These are phyloP conservation scores for Fusarium tupiense DNA, from an alignment of 2,329 filamentous ascomycete species.

Conservation along the genomic window DNA sequence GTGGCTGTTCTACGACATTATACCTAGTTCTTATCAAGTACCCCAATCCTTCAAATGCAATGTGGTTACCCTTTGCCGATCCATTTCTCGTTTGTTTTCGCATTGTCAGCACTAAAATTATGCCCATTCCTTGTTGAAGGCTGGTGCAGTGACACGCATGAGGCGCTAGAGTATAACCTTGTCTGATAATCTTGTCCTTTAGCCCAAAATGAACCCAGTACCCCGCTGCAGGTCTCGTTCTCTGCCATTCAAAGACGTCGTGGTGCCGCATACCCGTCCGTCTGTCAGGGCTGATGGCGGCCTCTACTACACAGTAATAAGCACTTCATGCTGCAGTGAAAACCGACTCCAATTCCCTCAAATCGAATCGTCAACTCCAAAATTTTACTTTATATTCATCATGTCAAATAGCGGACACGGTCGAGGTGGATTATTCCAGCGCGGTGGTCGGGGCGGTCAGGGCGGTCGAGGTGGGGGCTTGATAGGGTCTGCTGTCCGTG, in stretches of 20 bases:
- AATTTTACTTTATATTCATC: neutral
- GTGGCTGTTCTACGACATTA: neutral
- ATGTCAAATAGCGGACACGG: constrained; percentile 9
- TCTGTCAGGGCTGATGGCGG: neutral
- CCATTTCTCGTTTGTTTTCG: neutral
- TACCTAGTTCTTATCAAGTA: neutral
- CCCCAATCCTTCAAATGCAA: neutral
- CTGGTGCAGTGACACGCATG: neutral
- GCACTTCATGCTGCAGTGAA: neutral
- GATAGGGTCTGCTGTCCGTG: constrained; percentile 6
- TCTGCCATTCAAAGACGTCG: neutral
- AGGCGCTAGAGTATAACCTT: neutral
- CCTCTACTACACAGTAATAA: neutral
- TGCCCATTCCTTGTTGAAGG: neutral
- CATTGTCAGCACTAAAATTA: neutral
- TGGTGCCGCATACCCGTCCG: constrained; percentile 9
- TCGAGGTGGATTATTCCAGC: neutral
- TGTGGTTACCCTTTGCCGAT: neutral
- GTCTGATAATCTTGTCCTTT: neutral
- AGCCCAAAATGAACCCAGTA: neutral
- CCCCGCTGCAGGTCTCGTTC: neutral
- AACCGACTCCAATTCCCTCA: neutral
- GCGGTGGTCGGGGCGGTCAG: neutral
- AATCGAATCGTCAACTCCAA: neutral
- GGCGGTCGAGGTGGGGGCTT: neutral